phyloP scores from a whole-genome alignment of 768 basidiomycete genomes.

The Pleurotus sapidus region DNA sequence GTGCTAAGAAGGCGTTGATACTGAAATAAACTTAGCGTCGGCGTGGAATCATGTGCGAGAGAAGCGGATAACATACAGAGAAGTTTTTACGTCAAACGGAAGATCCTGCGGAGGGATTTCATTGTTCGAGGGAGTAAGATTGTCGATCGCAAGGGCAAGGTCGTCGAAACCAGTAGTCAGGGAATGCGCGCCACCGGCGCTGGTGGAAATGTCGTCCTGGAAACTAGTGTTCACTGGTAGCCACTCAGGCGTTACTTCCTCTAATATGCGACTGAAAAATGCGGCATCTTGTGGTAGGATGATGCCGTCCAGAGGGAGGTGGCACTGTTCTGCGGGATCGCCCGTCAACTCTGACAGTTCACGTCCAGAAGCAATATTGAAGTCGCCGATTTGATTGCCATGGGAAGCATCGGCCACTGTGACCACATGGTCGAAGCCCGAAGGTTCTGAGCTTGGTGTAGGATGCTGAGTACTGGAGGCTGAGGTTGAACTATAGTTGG shows the following conservation, averaged over 20 bases:
- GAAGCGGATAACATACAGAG: slow-evolving; percentile 24
- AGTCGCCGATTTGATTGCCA: neutral
- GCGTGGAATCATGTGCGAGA: neutral
- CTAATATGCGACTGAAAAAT: neutral
- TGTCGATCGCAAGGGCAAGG: neutral
- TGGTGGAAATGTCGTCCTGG: slow-evolving; percentile 2
- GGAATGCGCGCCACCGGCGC: neutral
- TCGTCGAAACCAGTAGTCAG: neutral
- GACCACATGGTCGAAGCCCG: slow-evolving; percentile 10
- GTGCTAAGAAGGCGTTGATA: slow-evolving; percentile 51
- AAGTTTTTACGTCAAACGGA: slow-evolving; percentile 23
- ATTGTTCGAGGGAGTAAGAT: neutral
- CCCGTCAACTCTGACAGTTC: neutral
- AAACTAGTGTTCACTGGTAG: neutral
- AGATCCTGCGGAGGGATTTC: neutral
- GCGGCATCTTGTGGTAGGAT: neutral
- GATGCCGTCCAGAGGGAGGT: neutral
- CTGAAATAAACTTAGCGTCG: slow-evolving; percentile 24
- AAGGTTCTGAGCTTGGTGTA: slow-evolving; percentile 6
- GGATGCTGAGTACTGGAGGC: neutral
- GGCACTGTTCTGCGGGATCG: neutral
- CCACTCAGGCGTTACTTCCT: neutral
- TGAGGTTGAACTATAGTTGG: slow-evolving; percentile 12
- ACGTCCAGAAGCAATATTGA: neutral
- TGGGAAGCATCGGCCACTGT: neutral